Base-by-base conservation (phyloP, 176 grass and related monocot genomes). In the Avena sativa region DNA sequence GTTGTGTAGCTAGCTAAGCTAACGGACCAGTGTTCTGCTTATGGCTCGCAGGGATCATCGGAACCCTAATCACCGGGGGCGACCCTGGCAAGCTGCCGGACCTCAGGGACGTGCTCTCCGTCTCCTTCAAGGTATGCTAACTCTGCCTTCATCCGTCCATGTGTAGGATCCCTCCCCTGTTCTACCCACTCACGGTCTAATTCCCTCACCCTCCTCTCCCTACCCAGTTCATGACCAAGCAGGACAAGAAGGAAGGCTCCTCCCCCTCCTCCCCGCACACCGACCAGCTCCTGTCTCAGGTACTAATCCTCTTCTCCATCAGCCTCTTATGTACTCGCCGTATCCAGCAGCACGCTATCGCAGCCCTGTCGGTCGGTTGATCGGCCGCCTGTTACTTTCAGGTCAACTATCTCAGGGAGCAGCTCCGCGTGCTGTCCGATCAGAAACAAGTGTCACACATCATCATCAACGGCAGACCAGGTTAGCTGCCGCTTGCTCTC, bases 381-480 rank as follows among this genome's bases (percentile, higher is more conserved):
- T 55, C 25, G 2, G 16, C 25, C 75, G 11, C 46, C 43, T 64
- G 47, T 61, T 66, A 16, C 63, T 32, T 84, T 85, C 81, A 95
- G 91, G 91, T 95, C 53, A 91, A 91, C 79, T 8, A 77, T 87
- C 84, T 95, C 60, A 84, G 91, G 50, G 83, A 92, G 74, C 88
- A 95, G 78, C 81, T 95, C 19, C 72, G 85, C 65, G n/a, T 79
- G 30, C 76, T 95, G 21, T 5, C 86, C 78, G 63, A 71, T 17
- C 79, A 81, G 34, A 83, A 79, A 13, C 47, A 86, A 66, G 49
- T 93, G 83, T 83, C 91, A 7, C 73, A 76, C 74, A 87, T 95
- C 79, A 79, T 91, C 53, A 87, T 86, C 25, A 57, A 87, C 15
- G 85, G 83, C 59, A 87, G 81, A 89, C 85, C 91, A 80, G 93